Base-by-base conservation (phyloP, 768 basidiomycete species). In the Rhodotorula taiwanensis region DNA sequence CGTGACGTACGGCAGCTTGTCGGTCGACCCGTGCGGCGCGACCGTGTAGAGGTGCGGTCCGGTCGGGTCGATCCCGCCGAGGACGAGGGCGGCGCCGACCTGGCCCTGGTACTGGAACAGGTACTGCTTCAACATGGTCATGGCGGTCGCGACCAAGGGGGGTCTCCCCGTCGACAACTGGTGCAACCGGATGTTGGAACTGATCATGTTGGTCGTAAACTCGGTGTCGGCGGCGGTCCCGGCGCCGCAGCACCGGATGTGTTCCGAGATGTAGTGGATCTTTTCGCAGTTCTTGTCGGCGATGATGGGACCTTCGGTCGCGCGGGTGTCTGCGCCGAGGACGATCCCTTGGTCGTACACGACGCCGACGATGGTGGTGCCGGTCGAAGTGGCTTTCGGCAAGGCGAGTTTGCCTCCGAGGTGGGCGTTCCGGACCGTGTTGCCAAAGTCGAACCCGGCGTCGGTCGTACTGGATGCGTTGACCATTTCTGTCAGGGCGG, bases 201-300 rank as follows among this genome's bases (percentile, higher is more conserved):
- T 89, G 74, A 99, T 97, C 74, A 92, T 82, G 20, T 89, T 90
- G 51, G 95, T 97, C 13, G 76, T 76, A 71, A 91, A 92, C 75
- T 94, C 91, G 0, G 94, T 97, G 74, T 99, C 95, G 13, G 95
- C 95, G n/a, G 94, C 95, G 3, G 95, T 98, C 64, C 95, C 95
- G 2, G 95, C 95, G 72, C 95, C 95, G 75, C 94, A 97, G 80
- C 95, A 99, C 53, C 93, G 83, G 64, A 99, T 98, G 67, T 86
- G 85, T 63, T 95, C 91, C 7, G 91, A 85, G 74, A 99, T 88
- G 77, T 86, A 98, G 77, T 99, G 95, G 72, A 99, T 99, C 94
- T 99, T 99, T 80, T 98, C 95, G 77, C 95, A 99, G 78, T 99
- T 99, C 83, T 99, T 98, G 80, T 98, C 94, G 0, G 90, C 90